Conservation (phyloP, 257 asterid genomes). For the Echium plantagineum region DNA sequence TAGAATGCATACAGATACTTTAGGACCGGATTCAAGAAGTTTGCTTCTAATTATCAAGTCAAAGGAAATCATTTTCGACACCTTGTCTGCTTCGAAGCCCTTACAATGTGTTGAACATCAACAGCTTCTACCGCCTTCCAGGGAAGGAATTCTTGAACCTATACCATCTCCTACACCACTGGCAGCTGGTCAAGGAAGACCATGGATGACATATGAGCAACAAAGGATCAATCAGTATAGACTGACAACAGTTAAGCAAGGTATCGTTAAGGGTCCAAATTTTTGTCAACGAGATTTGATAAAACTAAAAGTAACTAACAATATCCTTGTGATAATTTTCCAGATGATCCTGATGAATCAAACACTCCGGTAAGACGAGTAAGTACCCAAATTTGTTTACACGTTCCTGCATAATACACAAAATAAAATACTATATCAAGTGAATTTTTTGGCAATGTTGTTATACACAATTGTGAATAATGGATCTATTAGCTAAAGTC, state of each 20-base stretch:
- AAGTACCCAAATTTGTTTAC: neutral
- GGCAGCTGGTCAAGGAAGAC: neutral
- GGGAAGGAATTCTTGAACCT: neutral
- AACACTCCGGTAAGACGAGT: constrained; percentile 10
- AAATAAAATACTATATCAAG: neutral
- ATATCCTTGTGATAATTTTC: neutral
- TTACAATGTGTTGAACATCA: neutral
- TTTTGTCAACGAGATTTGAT: neutral
- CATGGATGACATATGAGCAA: neutral
- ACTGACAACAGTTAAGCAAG: neutral
- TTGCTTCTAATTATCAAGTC: constrained; percentile 18
- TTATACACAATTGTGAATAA: neutral
- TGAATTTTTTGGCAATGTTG: neutral
- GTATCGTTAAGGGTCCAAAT: neutral
- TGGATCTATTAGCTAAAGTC: neutral
- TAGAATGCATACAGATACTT: neutral
- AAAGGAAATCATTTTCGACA: constrained; percentile 10
- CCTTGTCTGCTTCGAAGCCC: constrained; percentile 4
- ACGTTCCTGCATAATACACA: neutral
- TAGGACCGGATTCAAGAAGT: constrained; percentile 21
- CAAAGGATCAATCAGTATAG: neutral
- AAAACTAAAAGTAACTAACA: neutral
- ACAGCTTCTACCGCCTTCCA: neutral
- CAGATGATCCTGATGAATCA: constrained; percentile 7
- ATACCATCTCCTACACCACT: neutral